These are phyloP conservation scores for Venturia nashicola DNA, from an alignment of 2,329 filamentous ascomycete species.

Conservation along the genomic window DNA sequence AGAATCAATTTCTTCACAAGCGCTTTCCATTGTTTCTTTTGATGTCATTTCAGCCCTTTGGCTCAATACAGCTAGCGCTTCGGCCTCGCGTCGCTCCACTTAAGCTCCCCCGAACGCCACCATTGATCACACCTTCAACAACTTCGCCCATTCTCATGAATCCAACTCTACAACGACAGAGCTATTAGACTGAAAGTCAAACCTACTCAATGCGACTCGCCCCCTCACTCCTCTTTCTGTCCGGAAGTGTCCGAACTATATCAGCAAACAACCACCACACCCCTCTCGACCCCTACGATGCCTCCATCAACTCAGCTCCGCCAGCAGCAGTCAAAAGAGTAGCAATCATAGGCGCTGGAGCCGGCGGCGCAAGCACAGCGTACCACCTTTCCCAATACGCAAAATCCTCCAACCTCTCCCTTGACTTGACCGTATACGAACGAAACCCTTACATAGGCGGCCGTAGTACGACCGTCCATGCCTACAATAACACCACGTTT, in stretches of 20 bases:
- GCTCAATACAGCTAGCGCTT: neutral
- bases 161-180: neutral
- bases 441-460: slow-evolving; percentile 67
- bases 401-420: slow-evolving; percentile 39
- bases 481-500: slow-evolving; percentile 45
- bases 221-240: neutral
- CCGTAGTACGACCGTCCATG: slow-evolving; percentile 72
- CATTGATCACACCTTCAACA: neutral
- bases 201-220: neutral
- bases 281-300: neutral
- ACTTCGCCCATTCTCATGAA: neutral
- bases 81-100: neutral
- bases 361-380: slow-evolving; percentile 75
- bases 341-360: slow-evolving; percentile 45
- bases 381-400: slow-evolving; percentile 70
- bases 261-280: neutral
- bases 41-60: neutral
- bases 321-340: slow-evolving; percentile 1
- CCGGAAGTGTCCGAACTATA: neutral
- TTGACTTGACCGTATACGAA: slow-evolving; percentile 85
- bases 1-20: too few relatives aligned
- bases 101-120: neutral
- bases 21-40: neutral
- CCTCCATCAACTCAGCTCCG: neutral
- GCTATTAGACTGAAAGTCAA: neutral